These are phyloP conservation scores for Boechera stricta DNA, from an alignment of 345 rosid species.

Conservation along the genomic window DNA sequence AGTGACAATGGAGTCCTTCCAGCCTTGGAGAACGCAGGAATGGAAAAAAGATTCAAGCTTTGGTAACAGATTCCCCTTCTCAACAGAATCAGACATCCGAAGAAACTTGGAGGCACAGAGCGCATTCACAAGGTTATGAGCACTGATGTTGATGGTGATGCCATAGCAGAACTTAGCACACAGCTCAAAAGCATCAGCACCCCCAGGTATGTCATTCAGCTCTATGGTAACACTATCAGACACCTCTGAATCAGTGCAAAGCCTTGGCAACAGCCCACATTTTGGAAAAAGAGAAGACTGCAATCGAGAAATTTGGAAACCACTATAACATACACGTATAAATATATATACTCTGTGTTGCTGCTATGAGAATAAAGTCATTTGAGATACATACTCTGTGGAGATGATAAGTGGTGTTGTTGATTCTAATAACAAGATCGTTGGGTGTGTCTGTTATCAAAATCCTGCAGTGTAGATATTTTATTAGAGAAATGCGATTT, in stretches of 20 bases:
- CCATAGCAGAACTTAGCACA: constrained; percentile 97
- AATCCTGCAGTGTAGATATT: constrained; percentile 58
- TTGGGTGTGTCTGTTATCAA: constrained; percentile 67
- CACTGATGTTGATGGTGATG: constrained; percentile 84
- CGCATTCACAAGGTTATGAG: constrained; percentile 80
- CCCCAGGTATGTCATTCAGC: constrained; percentile 92
- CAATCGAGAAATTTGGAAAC: constrained; percentile 48
- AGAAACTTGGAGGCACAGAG: constrained; percentile 94
- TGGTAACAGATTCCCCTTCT: constrained; percentile 72
- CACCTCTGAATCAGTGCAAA: constrained; percentile 57
- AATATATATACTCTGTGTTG: constrained; percentile 66
- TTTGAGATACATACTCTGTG: constrained; percentile 72
- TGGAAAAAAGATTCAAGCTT: constrained; percentile 91
- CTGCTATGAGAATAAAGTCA: constrained; percentile 1
- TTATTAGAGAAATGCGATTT: constrained; percentile 26
- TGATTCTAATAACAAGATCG: constrained; percentile 69
- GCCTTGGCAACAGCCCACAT: constrained; percentile 79
- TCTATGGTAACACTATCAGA: constrained; percentile 60
- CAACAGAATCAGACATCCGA: constrained; percentile 84
- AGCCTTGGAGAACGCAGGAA: constrained; percentile 90
- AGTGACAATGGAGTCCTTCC: constrained; percentile 90
- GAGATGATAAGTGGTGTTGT: constrained; percentile 70
- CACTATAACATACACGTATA: constrained; percentile 13
- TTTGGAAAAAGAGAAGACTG: constrained; percentile 89
- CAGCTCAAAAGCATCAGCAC: constrained; percentile 89